Conservation (phyloP, 345 rosid genomes). For the Citrus mangshanensis region DNA sequence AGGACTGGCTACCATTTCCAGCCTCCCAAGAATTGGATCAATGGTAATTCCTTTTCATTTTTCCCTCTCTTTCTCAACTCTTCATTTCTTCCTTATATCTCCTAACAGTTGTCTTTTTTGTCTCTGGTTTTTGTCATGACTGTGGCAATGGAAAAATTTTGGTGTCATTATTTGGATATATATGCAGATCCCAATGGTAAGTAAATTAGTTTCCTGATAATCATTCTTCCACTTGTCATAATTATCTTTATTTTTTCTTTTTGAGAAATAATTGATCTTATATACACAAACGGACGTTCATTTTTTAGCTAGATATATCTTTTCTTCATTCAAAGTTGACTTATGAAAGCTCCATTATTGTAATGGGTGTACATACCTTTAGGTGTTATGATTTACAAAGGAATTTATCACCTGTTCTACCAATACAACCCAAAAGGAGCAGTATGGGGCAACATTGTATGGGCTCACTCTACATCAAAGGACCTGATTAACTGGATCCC, state of each 20-base stretch:
- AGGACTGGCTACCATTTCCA: constrained; percentile 74
- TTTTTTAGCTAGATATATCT: neutral
- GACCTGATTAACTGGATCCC: constrained; percentile 72
- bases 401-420: constrained; percentile 72
- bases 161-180: neutral
- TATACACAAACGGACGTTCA: neutral
- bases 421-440: constrained; percentile 74
- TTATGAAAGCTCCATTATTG: neutral
- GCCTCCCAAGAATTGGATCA: constrained; percentile 76
- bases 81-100: neutral
- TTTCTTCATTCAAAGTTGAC: neutral
- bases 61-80: neutral
- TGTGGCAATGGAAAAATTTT: constrained; percentile 16
- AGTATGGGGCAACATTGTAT: constrained; percentile 54
- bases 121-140: constrained; percentile 8
- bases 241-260: neutral
- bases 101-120: constrained; percentile 11
- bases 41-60: constrained; percentile 30
- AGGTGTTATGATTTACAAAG: constrained; percentile 76
- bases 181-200: constrained; percentile 78
- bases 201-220: constrained; percentile 7
- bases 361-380: neutral
- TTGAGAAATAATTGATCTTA: neutral
- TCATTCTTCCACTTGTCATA: neutral
- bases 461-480: constrained; percentile 72